Base-by-base conservation (phyloP, 1,284 basidiomycete genomes). In the Albatrellus sp. region DNA sequence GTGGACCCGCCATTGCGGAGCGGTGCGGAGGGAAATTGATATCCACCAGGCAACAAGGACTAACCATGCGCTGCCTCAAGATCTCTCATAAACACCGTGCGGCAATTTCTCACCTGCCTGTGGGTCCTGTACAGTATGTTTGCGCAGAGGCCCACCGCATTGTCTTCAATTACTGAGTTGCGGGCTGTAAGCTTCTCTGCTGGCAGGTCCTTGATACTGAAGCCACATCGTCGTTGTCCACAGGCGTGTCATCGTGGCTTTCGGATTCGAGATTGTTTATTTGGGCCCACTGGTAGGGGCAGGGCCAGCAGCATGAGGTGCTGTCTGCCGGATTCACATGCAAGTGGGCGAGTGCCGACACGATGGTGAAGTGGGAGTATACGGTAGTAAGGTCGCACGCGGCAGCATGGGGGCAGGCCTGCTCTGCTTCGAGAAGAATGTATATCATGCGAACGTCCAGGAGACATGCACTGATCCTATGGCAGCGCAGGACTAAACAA, bases 311-410 rank as follows among this genome's bases (percentile, higher is more conserved):
- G 45, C 64, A 68, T 43, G 56, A 60, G 16, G 55, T 67, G 8
- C 60, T 68, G 37, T 57, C 55, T 2, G 49, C 53, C 3, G 39
- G 57, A 19, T 46, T 56, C 8, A 61, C 51, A 1, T 16, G 33
- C 42, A 43, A 52, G n/a, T 49, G 51, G 48, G 49, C 58, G 33
- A 62, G 62, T 36, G 58, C 60, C 12, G 69, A 64, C 50, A 69
- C 75, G 36, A 77, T 14, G 44, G 75, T 80, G 63, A 88, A 90
- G 68, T 70, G 89, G 56, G 83, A 88, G 44, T 97, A 87, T 63
- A 96, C 92, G 0, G 62, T 77, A 32, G 91, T 93, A 52, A 91
- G 53, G 59, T 86, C 41, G 72, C 74, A 19, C 67, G 75, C 36
- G 69, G 70, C 33, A 68, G 69, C 4, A 60, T 67, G 38, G 58